Conservation (phyloP, 768 basidiomycete species). For the Paxillus involutus region DNA sequence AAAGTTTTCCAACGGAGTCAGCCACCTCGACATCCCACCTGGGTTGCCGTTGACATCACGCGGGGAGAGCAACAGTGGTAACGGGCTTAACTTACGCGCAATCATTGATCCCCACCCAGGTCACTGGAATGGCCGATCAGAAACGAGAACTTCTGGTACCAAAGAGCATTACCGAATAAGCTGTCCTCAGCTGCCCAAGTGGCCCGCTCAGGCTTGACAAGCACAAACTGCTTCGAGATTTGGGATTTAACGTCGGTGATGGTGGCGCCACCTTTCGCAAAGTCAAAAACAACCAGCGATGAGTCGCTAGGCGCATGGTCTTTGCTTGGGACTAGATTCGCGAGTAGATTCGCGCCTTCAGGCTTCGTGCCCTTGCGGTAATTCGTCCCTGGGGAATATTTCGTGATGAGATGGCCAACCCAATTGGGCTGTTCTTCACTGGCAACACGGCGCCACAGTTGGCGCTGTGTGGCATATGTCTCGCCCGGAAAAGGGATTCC, state of each 20-base stretch:
- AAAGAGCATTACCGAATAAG: slow-evolving; percentile 35
- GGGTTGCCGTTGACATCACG: background rate
- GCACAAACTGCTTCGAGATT: background rate
- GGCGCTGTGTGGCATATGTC: background rate
- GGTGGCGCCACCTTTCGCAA: background rate
- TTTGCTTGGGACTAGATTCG: background rate
- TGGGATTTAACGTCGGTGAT: background rate
- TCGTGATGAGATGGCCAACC: slow-evolving; percentile 56
- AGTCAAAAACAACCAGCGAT: background rate
- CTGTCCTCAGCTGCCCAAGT: slow-evolving; percentile 17
- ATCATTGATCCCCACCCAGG: slow-evolving; percentile 70
- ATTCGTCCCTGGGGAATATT: background rate
- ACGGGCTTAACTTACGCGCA: slow-evolving; percentile 22
- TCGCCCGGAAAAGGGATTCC: background rate
- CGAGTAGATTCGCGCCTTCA: slow-evolving; percentile 20
- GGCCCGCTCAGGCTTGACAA: background rate
- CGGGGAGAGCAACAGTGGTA: slow-evolving; percentile 20
- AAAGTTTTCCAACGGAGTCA: slow-evolving; percentile 25
- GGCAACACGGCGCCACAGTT: slow-evolving; percentile 17
- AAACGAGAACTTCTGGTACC: background rate
- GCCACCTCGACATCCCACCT: background rate
- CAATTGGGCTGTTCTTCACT: slow-evolving; percentile 50
- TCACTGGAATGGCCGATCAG: slow-evolving; percentile 38
- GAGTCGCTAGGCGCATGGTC: background rate
- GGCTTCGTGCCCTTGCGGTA: background rate